Base-by-base conservation (phyloP, 2,329 filamentous ascomycete genomes). In the Bertia moriformis region DNA sequence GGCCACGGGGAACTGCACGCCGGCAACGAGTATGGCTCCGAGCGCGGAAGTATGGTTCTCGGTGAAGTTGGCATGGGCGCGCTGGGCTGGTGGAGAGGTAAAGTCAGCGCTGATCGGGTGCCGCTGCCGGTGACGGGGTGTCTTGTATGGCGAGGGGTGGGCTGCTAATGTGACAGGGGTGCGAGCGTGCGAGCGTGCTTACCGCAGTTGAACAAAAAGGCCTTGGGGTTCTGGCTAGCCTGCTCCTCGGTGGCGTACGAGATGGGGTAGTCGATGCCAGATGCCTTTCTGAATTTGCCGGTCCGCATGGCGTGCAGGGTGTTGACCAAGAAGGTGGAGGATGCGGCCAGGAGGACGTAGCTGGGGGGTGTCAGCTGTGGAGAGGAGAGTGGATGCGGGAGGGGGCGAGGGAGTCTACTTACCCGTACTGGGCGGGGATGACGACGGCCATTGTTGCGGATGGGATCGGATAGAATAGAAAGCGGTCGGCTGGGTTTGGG, bases 191-290 rank as follows among this genome's bases (percentile, higher is more conserved):
- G n/a, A n/a, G n/a, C n/a, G n/a, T n/a, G n/a, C n/a, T n/a, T n/a
- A n/a, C n/a, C 70, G 60, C 74, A 79, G 63, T 82, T 82, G 62
- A 81, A 80, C 39, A 54, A 51, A 53, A 58, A 69, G 33, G 67
- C 73, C 38, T 64, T 64, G 37, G 62, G 60, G 49, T 75, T 62
- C 57, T 72, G 69, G 19, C 60, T 62, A 15, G 70, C 69, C 35
- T 66, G 58, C 47, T 76, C 71, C 27, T 63, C 54, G 22, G 57
- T 60, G 37, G 70, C 75, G 48, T 79, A 80, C 33, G 67, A 49
- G 39, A 59, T 64, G 18, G 77, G 77, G 48, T 78, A 80, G 33
- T 56, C 51, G 48, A 80, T 51, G 13, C 66, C 65, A 47, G 68
- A 66, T 17, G 57, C 56, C 49, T 64, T 71, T 55, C 76, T 73